Evolutionary conservation across 805 yeast species (phyloP).

Genomic region (Candida ponderosae): DNA sequence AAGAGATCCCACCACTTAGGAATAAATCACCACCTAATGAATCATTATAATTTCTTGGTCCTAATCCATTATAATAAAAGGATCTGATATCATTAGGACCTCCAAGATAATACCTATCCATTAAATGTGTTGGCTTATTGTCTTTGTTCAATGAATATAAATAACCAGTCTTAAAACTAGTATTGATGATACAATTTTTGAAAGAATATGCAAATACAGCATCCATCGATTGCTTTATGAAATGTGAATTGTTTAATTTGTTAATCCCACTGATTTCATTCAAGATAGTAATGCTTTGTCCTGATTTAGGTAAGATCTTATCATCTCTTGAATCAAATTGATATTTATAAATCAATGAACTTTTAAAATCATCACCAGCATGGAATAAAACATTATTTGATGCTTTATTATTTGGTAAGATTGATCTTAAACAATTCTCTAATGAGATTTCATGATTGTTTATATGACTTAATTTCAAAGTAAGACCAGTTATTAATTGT

Average conservation of each 20-base stretch:
- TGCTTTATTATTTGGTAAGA: conserved; percentile 36
- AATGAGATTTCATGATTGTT: conserved; percentile 41
- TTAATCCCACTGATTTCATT: conserved; percentile 36
- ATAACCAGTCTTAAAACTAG: conserved; percentile 47
- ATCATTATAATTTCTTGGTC: conserved; percentile 48
- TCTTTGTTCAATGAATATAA: conserved; percentile 36
- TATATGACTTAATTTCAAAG: conserved; percentile 23
- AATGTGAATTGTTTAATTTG: conserved; percentile 16
- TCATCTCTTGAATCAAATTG: conserved; percentile 33
- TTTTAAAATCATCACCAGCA: conserved; percentile 58
- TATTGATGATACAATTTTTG: conserved; percentile 34
- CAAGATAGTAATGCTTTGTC: conserved; percentile 28
- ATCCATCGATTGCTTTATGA: conserved; percentile 29
- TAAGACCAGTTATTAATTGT: conserved; percentile 38
- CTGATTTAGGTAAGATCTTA: conserved; percentile 35
- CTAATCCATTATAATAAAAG: conserved; percentile 58
- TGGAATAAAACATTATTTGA: conserved; percentile 47
- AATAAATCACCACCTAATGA: conserved; percentile 63
- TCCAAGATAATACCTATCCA: conserved; percentile 80
- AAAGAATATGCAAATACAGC: conserved; percentile 21
- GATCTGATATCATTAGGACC: conserved; percentile 72
- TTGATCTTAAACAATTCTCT: conserved; percentile 37
- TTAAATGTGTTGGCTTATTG: conserved; percentile 37
- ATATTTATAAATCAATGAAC: conserved; percentile 37
- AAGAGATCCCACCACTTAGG: conserved; percentile 46